Evolutionary conservation across 352 stramenopile genomes (phyloP).

Genomic region (Phytophthora kernoviae): DNA sequence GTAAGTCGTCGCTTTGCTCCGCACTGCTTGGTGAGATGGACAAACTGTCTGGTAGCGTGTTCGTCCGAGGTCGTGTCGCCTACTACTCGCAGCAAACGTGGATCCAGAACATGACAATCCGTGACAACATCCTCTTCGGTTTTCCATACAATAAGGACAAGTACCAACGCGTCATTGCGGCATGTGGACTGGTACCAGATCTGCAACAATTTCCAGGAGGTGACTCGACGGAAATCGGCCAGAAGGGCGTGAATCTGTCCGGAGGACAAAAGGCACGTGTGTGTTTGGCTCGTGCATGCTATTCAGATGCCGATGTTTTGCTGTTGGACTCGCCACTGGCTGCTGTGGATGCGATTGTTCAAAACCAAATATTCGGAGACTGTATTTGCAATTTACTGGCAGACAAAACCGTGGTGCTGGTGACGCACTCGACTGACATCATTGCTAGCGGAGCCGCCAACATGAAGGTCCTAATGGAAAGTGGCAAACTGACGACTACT

Average conservation of each 20-base stretch:
- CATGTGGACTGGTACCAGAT: conserved; percentile 86
- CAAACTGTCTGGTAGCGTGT: conserved; percentile 38
- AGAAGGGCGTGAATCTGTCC: conserved; percentile 95
- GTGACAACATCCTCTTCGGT: conserved; percentile 95
- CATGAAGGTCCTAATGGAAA: conserved; percentile 32
- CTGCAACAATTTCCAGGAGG: conserved; percentile 82
- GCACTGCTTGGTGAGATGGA: conserved; percentile 88
- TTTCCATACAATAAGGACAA: conserved; percentile 45
- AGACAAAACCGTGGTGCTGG: conserved; percentile 85
- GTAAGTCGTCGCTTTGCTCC: conserved; percentile 63
- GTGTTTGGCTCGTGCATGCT: conserved; percentile 67
- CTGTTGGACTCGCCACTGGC: conserved; percentile 93
- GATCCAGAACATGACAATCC: conserved; percentile 95
- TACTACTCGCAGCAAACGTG: conserved; percentile 90
- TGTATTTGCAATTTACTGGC: conserved; percentile 38
- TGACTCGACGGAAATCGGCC: conserved; percentile 94
- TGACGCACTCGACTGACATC: conserved; percentile 90
- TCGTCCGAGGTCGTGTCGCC: conserved; percentile 45
- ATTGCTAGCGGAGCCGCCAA: conserved; percentile 39
- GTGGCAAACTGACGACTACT: conserved; percentile 19
- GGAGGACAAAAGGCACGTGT: conserved; percentile 92
- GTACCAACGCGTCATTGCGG: conserved; percentile 61
- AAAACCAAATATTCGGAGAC: conserved; percentile 86
- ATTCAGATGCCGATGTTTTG: conserved; percentile 63
- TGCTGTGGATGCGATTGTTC: conserved; percentile 94